Base-by-base conservation (phyloP, 129 eudicot genomes). In the Oenanthe sinensis region DNA sequence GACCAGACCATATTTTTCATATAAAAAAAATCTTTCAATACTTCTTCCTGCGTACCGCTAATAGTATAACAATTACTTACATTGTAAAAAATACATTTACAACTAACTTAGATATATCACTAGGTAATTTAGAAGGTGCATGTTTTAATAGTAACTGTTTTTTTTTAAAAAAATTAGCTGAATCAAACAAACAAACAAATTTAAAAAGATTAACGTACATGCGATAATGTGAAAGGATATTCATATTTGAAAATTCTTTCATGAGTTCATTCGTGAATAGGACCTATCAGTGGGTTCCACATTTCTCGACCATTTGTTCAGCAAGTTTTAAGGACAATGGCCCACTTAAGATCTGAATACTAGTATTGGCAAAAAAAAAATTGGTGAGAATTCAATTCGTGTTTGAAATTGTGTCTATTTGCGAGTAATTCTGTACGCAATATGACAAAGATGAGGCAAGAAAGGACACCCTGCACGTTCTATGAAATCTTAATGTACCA, bases 301-400 rank as follows among this genome's bases (percentile, higher is more conserved):
- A 60, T 33, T 60, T 60, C 36, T n/a, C 15, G 28, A 60, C 36
- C 67, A 13, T n/a, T 26, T n/a, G 68, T n/a, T n/a, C 5, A 60
- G 68, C 68, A 60, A n/a, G 13, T 26, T 60, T n/a, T 9, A 60
- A 60, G 68, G 68, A 24, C 68, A 10, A n/a, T 60, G 36, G 16
- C 68, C 68, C 33, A 60, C 68, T 4, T 60, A 60, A 4, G 12
- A n/a, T 60, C 68, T n/a, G 68, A 8, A 60, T 60, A 10, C 68
- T 60, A 60, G 68, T 60, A 24, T 60, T 24, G 68, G 68, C 33
- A 60, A 60, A n/a, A 60, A 60, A 60, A 2, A 60, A 7, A 0
- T 60, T n/a, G 68, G 68, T 60, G 68, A 60, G 68, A n/a, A 60
- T 60, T 60, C 15, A 60, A 60, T 60, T 60, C 68, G 28, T 8